These are phyloP conservation scores for Jimgerdemannia lactiflua DNA, from an alignment of 192 early-diverging fungal genomes.

Conservation along the genomic window DNA sequence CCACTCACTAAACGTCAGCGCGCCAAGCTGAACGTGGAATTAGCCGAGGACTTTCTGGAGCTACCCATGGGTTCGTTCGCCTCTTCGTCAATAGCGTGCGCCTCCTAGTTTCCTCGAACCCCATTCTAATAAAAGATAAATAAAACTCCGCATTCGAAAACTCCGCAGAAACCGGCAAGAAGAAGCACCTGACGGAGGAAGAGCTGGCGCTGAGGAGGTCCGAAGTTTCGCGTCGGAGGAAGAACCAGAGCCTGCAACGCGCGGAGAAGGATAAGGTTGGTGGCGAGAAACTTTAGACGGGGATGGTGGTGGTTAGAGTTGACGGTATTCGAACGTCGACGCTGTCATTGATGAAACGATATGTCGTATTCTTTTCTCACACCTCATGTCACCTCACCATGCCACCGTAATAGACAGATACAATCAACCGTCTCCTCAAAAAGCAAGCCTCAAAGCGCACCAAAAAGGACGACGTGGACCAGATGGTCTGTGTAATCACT, in stretches of 20 bases:
- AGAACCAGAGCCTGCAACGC: conserved; percentile 74
- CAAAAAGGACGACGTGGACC: conserved; percentile 52
- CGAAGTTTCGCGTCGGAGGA: conserved; percentile 71
- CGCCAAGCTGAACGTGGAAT: conserved; percentile 49
- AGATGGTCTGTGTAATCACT: no score
- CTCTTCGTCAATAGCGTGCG: no score
- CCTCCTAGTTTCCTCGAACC: not conserved
- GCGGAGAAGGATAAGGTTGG: conserved; percentile 69
- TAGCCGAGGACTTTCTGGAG: conserved; percentile 61
- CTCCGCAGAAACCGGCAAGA: conserved; percentile 34
- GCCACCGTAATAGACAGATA: conserved; percentile 53
- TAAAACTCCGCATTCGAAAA: not conserved
- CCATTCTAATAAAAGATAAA: not conserved
- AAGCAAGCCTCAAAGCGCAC: conserved; percentile 68
- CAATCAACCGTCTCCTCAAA: conserved; percentile 77
- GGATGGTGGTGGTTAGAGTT: not conserved
- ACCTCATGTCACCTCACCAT: no score
- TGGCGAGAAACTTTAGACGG: not conserved
- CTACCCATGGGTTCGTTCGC: conserved; percentile 56
- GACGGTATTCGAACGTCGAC: not conserved
- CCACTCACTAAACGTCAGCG: conserved; percentile 48
- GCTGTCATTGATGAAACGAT: not conserved
- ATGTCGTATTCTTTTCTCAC: not conserved
- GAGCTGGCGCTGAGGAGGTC: conserved; percentile 68
- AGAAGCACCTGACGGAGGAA: conserved; percentile 62